phyloP scores from a whole-genome alignment of 306 rosid species.

The Fragaria iinumae region DNA sequence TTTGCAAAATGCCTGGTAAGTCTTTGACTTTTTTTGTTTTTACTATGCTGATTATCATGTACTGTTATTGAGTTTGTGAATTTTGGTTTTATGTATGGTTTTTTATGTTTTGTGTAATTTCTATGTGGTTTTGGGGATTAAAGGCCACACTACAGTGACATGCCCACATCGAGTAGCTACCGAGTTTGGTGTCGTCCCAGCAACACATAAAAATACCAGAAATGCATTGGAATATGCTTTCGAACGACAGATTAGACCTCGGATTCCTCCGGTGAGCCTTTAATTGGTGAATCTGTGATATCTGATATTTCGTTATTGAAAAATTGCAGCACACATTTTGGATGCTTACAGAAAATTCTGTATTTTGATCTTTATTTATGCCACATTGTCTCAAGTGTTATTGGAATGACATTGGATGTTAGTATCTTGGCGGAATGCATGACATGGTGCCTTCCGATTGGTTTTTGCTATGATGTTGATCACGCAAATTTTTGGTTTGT shows the following conservation, averaged over 20 bases:
- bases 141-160: constrained; percentile 88
- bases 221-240: constrained; percentile 73
- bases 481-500: neutral
- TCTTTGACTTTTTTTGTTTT: neutral
- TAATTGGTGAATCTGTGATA: neutral
- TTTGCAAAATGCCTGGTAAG: constrained; percentile 88
- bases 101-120: neutral
- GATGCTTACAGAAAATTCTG: neutral
- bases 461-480: neutral
- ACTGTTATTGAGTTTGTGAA: neutral
- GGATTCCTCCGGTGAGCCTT: constrained; percentile 50
- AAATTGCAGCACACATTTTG: neutral
- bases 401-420: neutral
- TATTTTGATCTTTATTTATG: neutral
- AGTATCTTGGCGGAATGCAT: neutral
- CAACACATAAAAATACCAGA: constrained; percentile 53
- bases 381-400: constrained; percentile 1
- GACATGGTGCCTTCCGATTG: neutral
- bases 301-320: neutral
- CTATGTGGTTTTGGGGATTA: constrained; percentile 29
- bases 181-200: constrained; percentile 82
- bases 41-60: neutral
- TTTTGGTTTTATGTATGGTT: neutral
- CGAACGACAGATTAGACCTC: constrained; percentile 74
- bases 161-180: constrained; percentile 87